A percentile compares a stretch with the other conserved stretches of the same genome.
Evolutionary conservation across 2,329 filamentous ascomycete species (phyloP).

Genomic region (Fusarium liriodendri): DNA sequence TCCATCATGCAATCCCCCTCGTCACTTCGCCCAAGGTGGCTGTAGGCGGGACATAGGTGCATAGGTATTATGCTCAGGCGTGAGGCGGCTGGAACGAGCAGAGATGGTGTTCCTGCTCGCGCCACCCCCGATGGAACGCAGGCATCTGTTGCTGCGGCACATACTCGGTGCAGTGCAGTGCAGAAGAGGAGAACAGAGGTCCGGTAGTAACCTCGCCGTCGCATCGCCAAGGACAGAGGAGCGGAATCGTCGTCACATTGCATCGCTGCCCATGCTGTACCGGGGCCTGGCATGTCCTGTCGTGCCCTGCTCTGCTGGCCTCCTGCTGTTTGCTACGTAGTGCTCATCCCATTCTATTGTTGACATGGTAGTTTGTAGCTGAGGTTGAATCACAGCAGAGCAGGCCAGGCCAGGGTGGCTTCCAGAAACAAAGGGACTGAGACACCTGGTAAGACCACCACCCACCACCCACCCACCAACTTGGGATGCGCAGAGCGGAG

Average conservation of each 20-base stretch:
- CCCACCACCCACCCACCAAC: conserved; percentile 10
- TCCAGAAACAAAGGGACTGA: conserved; percentile 38
- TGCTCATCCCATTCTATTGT: not conserved
- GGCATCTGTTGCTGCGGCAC: conserved; percentile 2
- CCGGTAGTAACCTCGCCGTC: conserved; percentile 8
- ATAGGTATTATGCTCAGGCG: not conserved
- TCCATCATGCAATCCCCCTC: conserved; percentile 8
- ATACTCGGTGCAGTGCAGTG: conserved; percentile 2
- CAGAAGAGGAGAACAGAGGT: not conserved
- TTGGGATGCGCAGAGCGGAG: conserved; percentile 22
- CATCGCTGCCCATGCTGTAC: conserved; percentile 2
- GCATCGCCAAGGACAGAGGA: conserved; percentile 5
- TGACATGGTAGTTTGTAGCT: conserved; percentile 24
- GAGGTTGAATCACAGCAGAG: conserved; percentile 15
- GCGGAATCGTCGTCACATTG: conserved; percentile 10
- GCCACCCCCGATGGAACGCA: conserved; percentile 7
- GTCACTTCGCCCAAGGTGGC: conserved; percentile 1
- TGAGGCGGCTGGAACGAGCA: not conserved
- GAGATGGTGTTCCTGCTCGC: conserved; percentile 12
- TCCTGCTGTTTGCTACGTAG: not conserved
- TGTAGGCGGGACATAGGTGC: not conserved
- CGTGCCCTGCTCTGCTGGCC: conserved; percentile 9
- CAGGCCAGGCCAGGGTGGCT: conserved; percentile 18
- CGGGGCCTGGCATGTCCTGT: not conserved
- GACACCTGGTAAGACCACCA: conserved; percentile 30